These are phyloP conservation scores for Zea mays DNA, from an alignment of 176 grass and related monocot species.

Conservation along the genomic window DNA sequence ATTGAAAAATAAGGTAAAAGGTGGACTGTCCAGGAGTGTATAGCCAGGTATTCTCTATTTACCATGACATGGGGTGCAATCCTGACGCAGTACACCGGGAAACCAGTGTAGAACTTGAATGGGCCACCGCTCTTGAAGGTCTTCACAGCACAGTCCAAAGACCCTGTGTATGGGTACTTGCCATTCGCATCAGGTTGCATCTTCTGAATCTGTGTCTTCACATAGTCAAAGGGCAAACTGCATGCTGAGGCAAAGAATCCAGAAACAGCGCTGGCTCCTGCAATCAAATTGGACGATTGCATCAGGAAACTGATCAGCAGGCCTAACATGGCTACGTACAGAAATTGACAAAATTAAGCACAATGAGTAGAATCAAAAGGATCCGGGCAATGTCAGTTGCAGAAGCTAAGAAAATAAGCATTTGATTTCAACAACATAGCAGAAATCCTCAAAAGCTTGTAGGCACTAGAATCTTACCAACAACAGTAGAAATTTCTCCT, in stretches of 20 bases:
- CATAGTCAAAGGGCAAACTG: slow-evolving; percentile 98
- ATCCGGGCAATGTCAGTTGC: no score
- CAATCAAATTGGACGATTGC: no score
- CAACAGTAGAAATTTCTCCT: no score
- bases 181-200: slow-evolving; percentile 97
- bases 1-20: not conserved
- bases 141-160: slow-evolving; percentile 84
- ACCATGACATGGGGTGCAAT: slow-evolving; percentile 99
- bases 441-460: no score
- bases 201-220: slow-evolving; percentile 99
- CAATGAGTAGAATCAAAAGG: no score
- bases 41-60: slow-evolving; percentile 13
- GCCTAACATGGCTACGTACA: no score
- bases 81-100: slow-evolving; percentile 95
- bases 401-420: no score
- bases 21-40: not conserved
- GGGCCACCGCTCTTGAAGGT: slow-evolving; percentile 90
- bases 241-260: slow-evolving; percentile 95
- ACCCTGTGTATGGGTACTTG: slow-evolving; percentile 93
- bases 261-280: slow-evolving; percentile 52
- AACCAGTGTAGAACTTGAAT: slow-evolving; percentile 99
- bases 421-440: no score
- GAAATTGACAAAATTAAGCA: no score
- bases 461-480: no score
- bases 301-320: no score